A percentile compares a stretch with the other conserved stretches of the same genome.
phyloP scores from a whole-genome alignment of 306 rosid genomes.

The Medicago truncatula region MtrunA17r5.0-ANR NC_053048.1:53860501-53861000 shows the following conservation, averaged over 20 bases:
- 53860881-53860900: background rate
- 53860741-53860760: conserved; percentile 10
- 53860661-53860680: conserved; percentile 46
- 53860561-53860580: conserved; percentile 51
- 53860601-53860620: conserved; percentile 42
- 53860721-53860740: conserved; percentile 43
- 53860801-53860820: background rate
- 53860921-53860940: background rate
- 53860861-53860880: background rate
- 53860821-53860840: background rate
- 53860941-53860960: background rate
- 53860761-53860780: conserved; percentile 11
- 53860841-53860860: background rate
- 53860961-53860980: background rate
- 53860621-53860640: conserved; percentile 43
- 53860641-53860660: conserved; percentile 55
- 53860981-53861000: no score
- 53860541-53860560: conserved; percentile 40
- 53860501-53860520: conserved; percentile 82
- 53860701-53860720: conserved; percentile 41
- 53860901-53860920: background rate
- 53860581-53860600: conserved; percentile 44
- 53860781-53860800: background rate
- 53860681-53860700: conserved; percentile 42
- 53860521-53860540: conserved; percentile 66